Conservation (phyloP, 148 eudicot genomes). For the Camellia lanceoleosa region DNA sequence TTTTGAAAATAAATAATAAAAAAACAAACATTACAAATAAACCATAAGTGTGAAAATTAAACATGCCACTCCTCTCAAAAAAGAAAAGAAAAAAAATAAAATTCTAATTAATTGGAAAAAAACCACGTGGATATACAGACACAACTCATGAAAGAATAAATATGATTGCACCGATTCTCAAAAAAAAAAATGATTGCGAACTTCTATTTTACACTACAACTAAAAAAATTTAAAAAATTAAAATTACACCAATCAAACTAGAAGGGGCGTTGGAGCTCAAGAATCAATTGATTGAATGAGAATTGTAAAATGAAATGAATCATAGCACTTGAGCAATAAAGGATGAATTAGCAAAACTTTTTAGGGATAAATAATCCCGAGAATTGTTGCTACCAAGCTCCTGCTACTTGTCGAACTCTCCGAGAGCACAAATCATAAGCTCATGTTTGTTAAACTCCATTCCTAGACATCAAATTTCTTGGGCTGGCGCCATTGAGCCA, state of each 20-base stretch:
- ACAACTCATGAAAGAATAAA: not conserved
- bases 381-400: slow-evolving; percentile 23
- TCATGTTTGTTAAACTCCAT: not conserved
- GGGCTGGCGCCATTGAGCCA: slow-evolving; percentile 83
- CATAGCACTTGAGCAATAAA: slow-evolving; percentile 34
- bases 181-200: slow-evolving; percentile 5
- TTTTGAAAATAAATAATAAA: too few species aligned
- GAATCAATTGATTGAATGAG: slow-evolving; percentile 39
- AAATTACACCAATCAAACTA: slow-evolving; percentile 29
- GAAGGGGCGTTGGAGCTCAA: slow-evolving; percentile 24
- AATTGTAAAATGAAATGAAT: slow-evolving; percentile 24
- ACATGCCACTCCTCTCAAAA: too few species aligned
- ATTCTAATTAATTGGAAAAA: not conserved
- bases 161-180: slow-evolving; percentile 9
- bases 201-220: slow-evolving; percentile 23
- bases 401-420: slow-evolving; percentile 16
- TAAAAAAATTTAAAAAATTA: slow-evolving; percentile 20
- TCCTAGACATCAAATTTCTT: slow-evolving; percentile 74
- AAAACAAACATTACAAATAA: too few species aligned
- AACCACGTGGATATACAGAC: not conserved
- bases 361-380: slow-evolving; percentile 15
- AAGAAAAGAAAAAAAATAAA: not conserved
- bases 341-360: slow-evolving; percentile 23
- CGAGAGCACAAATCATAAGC: slow-evolving; percentile 5
- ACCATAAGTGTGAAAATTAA: too few species aligned